Evolutionary conservation across 345 rosid genomes (phyloP), one percentile per base, ranked within the genome.

Genomic region (Stellera chamaejasme): DNA sequence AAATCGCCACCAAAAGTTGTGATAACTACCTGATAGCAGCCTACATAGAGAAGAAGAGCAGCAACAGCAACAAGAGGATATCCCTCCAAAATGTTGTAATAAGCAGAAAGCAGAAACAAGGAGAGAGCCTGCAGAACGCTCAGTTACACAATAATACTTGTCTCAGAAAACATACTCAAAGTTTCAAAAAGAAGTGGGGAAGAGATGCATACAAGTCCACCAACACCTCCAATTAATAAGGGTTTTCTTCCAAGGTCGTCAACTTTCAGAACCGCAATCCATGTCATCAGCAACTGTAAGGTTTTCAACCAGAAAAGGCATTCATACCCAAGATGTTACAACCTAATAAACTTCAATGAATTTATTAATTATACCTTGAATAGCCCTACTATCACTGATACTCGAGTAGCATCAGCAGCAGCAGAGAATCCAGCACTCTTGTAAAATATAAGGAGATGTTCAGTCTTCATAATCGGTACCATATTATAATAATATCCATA

Each of bases 341-440:
- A 13, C 32, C 25, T 15, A 42, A 43, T 32, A 53, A 2, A 32
- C 7, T 19, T 19, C 23, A 19, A 19, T 19, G 23, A 19, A 8
- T 32, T 32, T 32, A 32, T 32, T 5, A 32, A 65, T 54, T 42
- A 56, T 66, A 79, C 97, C 99, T 93, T 93, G 78, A 93, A 82
- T 39, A 87, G 45, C 28, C 96, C 99, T 70, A 93, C 81, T 13
- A 93, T 63, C 54, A 89, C 89, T 36, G 99, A 93, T 58, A 93
- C 92, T 63, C 95, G 71, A 27, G 97, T 84, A 52, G 99, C 99
- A 76, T 93, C 99, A 66, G 96, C 84, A 60, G 97, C 96, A 19
- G 90, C 97, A 66, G 97, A 87, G 71, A 93, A 93, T 69, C 99
- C 99, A 48, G 97, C 97, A 73, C 79, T 84, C 97, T 93, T 48